Evolutionary conservation across 257 asterid genomes (phyloP), one percentile per base, ranked within the genome.

Genomic region (Anisodus tanguticus): DNA sequence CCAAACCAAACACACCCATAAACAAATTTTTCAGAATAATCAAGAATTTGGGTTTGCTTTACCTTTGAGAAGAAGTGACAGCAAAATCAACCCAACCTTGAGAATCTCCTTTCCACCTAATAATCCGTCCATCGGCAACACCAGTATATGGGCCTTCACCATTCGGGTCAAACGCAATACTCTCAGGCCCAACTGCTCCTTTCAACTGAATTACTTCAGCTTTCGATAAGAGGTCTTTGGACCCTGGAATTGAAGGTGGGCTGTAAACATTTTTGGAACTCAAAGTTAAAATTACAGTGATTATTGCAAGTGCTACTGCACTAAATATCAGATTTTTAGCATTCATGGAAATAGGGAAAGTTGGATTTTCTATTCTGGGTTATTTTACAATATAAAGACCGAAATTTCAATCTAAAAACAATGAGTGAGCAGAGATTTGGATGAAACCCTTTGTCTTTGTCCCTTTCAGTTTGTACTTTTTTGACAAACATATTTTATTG

Each of bases 81-180:
- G 90, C 88, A 45, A 85, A 87, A 47, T 79, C 72, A 62, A 87
- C 19, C 90, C 90, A 87, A 4, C 79, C 67, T 51, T 66, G 6
- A 15, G 54, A 16, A 45, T 45, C 66, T 0, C 47, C 62, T n/a
- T 39, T 39, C 90, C 90, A 85, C 19, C 82, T 85, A 69, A 87
- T 78, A 64, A 87, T 87, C 82, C 88, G 88, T 55, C 88, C 90
- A 57, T 87, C 88, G 12, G 88, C 84, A 45, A 87, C 85, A 9
- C 90, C 86, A 5, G 88, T 85, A 47, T 87, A 87, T 12, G 90
- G 90, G 9, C 90, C 90, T 2, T 67, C 88, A 9, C 86, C 86
- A 9, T 31, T 35, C 5, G 58, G 45, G 55, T 83, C 85, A 22
- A 87, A 87, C 0, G 88, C 90, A 22, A 87, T 11, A 81, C 90